These are phyloP conservation scores for Pseudocercospora musae DNA, from an alignment of 2,329 filamentous ascomycete species.

Conservation along the genomic window DNA sequence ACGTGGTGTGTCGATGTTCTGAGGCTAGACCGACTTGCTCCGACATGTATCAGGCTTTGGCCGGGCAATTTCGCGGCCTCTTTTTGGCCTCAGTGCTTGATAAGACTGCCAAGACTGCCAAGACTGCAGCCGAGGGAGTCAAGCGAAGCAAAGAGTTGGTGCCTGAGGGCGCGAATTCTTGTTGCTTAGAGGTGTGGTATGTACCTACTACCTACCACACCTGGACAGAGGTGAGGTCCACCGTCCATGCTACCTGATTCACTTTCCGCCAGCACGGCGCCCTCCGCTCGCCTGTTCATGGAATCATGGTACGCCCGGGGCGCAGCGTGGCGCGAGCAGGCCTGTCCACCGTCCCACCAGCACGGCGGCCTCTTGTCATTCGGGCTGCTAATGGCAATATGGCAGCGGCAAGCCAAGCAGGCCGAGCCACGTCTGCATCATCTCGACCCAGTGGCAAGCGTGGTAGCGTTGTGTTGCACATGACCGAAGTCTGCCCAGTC, in stretches of 20 bases:
- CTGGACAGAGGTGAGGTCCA: background rate
- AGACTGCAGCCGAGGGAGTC: background rate
- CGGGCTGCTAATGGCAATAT: background rate
- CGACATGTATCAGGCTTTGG: too few species aligned
- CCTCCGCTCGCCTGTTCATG: background rate
- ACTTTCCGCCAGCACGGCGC: background rate
- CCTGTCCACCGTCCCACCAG: background rate
- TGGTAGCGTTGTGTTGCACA: too few species aligned
- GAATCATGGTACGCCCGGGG: background rate
- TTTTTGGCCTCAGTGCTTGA: background rate
- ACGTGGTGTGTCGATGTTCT: too few species aligned
- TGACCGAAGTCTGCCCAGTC: too few species aligned
- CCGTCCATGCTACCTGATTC: background rate
- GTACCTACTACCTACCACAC: too few species aligned
- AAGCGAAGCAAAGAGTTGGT: background rate
- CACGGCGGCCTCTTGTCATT: background rate
- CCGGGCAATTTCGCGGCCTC: too few species aligned
- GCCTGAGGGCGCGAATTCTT: background rate
- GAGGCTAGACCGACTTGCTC: too few species aligned
- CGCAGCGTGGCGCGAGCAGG: background rate
- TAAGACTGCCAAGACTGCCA: background rate
- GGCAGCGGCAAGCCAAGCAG: background rate
- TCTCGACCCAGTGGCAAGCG: slow-evolving; percentile 2
- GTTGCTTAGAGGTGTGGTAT: too few species aligned
- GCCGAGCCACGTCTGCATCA: background rate